phyloP scores from a whole-genome alignment of 2,329 filamentous ascomycete species.

The Colletotrichum orbiculare region DNA sequence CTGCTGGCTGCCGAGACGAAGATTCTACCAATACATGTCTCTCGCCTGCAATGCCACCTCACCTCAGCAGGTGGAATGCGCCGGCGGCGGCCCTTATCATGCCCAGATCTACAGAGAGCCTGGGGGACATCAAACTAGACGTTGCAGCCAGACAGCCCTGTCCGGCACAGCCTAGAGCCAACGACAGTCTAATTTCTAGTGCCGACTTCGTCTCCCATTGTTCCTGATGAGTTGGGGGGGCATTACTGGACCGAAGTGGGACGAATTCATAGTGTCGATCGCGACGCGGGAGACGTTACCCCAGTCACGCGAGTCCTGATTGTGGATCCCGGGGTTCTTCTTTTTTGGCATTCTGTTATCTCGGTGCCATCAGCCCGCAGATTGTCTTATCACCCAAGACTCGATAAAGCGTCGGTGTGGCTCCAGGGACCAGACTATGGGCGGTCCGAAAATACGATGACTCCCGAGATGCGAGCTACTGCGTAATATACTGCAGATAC shows the following conservation, averaged over 20 bases:
- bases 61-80: no score
- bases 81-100: no score
- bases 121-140: no score
- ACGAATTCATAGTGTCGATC: slow-evolving; percentile 20
- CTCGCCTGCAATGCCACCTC: no score
- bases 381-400: slow-evolving; percentile 19
- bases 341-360: slow-evolving; percentile 18
- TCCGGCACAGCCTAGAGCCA: neutral
- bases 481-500: neutral
- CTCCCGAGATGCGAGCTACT: neutral
- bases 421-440: slow-evolving; percentile 9
- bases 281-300: slow-evolving; percentile 6
- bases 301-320: slow-evolving; percentile 13
- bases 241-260: slow-evolving; percentile 21
- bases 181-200: neutral
- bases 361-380: slow-evolving; percentile 11
- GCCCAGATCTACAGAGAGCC: no score
- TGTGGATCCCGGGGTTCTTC: slow-evolving; percentile 19
- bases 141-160: neutral
- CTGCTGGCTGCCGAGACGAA: no score
- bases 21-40: no score
- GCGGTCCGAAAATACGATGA: slow-evolving; percentile 6
- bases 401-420: slow-evolving; percentile 4
- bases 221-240: neutral
- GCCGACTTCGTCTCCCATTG: neutral